Conservation (phyloP, 2,329 filamentous ascomycete species). For the Colletotrichum sp. region DNA sequence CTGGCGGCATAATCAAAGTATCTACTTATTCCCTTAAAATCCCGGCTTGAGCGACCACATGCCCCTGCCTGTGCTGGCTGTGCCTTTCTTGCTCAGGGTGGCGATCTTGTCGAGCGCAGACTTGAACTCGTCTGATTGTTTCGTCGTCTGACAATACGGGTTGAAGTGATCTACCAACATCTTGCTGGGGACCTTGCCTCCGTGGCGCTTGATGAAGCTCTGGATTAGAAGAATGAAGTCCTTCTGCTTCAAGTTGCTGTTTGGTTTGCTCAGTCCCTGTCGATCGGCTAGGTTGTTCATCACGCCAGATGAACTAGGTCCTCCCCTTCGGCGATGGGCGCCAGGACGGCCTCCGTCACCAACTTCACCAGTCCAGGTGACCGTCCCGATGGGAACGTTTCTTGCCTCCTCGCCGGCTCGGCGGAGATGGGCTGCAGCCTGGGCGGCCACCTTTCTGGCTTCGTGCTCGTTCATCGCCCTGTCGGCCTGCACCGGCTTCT, state of each 20-base stretch:
- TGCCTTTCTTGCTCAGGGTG: constrained; percentile 60
- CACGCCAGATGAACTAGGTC: constrained; percentile 59
- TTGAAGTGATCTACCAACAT: constrained; percentile 92
- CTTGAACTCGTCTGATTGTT: constrained; percentile 81
- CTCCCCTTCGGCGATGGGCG: constrained; percentile 52
- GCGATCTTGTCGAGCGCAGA: constrained; percentile 80
- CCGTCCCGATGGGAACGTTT: constrained; percentile 78
- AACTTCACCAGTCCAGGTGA: constrained; percentile 91
- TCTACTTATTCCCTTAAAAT: not conserved
- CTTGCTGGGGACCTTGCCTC: constrained; percentile 80
- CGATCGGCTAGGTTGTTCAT: constrained; percentile 63
- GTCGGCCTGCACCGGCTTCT: constrained; percentile 74
- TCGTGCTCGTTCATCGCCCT: constrained; percentile 80
- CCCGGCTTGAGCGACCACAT: constrained; percentile 56
- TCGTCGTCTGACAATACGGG: constrained; percentile 72
- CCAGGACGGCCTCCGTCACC: constrained; percentile 78
- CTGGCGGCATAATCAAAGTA: not conserved
- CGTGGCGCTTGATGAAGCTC: constrained; percentile 78
- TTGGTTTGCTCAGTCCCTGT: constrained; percentile 47
- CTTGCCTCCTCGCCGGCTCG: constrained; percentile 76
- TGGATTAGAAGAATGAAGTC: constrained; percentile 78
- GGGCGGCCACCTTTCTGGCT: constrained; percentile 77
- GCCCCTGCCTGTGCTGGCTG: constrained; percentile 54
- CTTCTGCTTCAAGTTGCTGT: constrained; percentile 53
- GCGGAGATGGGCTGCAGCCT: constrained; percentile 78